Base-by-base conservation (phyloP, 257 asterid genomes). In the Rubia yunnanensis region DNA sequence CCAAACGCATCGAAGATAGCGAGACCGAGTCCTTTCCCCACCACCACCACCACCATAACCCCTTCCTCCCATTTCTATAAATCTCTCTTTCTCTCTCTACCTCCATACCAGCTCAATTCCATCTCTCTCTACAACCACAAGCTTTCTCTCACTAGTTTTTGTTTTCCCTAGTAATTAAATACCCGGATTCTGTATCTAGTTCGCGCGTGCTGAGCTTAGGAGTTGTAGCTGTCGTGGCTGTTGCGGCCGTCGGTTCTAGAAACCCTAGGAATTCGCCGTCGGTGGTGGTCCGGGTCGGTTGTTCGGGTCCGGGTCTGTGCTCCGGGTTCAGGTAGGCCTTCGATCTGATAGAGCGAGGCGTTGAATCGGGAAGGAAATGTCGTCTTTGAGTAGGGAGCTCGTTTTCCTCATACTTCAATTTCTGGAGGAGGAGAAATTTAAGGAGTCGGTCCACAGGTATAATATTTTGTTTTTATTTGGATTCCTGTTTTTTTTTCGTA, bases 1-100 rank as follows among this genome's bases (percentile, higher is more conserved):
- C 89, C 86, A 84, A 88, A 86, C 83, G 94, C 98, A 86, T 88
- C 89, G 92, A 83, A 82, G 95, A 86, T 86, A 83, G 94, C 88
- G 92, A 86, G 98, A 83, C 98, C 94, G 81, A 82, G 95, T 85
- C 95, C 80, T 52, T 57, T 74, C 65, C 79, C 86, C 89, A 68
- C 80, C 83, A 80, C 82, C 74, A 58, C 78, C 75, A 79, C 86
- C 80, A 73, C 73, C 53, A 38, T 64, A 30, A 63, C 73, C 72
- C 65, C 63, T 62, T 78, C 61, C 60, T 56, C 74, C 52, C 60
- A 70, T 69, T 41, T 18, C 72, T 35, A 24, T 60, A 24, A 49
- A 62, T 60, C 53, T 61, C 70, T 73, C 74, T 70, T 64, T 82
- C 76, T 79, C 72, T 79, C 69, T 68, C 53, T 24, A 30, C 53